Evolutionary conservation across 2,329 filamentous ascomycete species (phyloP).

Genomic region (Phialophora tarda): DNA sequence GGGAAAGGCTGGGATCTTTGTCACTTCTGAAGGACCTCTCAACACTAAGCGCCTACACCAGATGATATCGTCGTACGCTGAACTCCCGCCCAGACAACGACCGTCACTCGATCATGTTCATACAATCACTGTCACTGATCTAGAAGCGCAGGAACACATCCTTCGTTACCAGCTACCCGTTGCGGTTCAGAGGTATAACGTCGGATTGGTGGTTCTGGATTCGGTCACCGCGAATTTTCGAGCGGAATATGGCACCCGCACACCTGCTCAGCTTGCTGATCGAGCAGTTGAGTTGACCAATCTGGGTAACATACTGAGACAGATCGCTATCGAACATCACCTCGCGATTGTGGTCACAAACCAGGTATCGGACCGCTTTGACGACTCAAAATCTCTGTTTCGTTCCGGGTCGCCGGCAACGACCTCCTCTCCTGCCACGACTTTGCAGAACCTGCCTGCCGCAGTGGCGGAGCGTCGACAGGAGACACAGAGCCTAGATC

Average conservation of each 20-base stretch:
- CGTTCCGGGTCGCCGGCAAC: conserved; percentile 23
- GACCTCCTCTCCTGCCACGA: conserved; percentile 30
- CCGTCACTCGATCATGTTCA: conserved; percentile 78
- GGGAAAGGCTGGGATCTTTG: conserved; percentile 79
- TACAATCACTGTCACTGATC: conserved; percentile 81
- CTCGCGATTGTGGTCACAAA: conserved; percentile 91
- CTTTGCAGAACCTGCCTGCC: conserved; percentile 6
- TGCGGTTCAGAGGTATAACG: conserved; percentile 72
- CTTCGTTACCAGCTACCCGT: conserved; percentile 90
- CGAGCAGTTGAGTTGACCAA: conserved; percentile 77
- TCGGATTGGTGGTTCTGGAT: conserved; percentile 86
- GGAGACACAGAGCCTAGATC: conserved; percentile 73
- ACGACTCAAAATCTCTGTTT: conserved; percentile 35
- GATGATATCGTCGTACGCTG: conserved; percentile 67
- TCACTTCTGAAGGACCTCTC: conserved; percentile 88
- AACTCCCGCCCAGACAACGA: conserved; percentile 47
- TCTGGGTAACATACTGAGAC: conserved; percentile 73
- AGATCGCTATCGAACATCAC: conserved; percentile 73
- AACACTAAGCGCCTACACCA: conserved; percentile 81
- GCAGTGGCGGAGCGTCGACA: conserved; percentile 37
- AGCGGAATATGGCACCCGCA: conserved; percentile 67
- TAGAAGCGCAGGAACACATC: conserved; percentile 95
- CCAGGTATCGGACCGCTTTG: conserved; percentile 90
- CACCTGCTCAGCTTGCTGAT: conserved; percentile 66
- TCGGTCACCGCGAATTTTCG: conserved; percentile 95